Base-by-base conservation (phyloP, 108 stramenopile species). In the Bacterosira constricta region DNA sequence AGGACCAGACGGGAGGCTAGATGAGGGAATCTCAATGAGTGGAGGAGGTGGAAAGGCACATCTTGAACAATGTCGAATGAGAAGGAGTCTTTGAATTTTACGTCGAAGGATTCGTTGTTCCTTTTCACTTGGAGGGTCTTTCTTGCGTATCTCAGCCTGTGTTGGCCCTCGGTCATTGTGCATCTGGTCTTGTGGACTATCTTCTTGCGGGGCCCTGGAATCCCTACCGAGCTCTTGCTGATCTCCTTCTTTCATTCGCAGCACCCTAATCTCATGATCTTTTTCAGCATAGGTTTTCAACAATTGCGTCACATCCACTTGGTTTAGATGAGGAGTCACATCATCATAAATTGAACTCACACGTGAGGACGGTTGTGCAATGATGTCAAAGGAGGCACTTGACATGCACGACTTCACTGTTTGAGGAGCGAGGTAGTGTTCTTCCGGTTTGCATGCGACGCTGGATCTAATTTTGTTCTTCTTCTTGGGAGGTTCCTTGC, bases 61-160 rank as follows among this genome's bases (percentile, higher is more conserved):
- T 34, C 29, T 49, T 9, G 76, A 64, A n/a, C 66, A 68, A 47
- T 77, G 76, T 45, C 68, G 68, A 25, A 77, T 63, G 17, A 77
- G 68, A 39, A 77, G 68, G 37, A 77, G 76, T 34, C 76, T 63
- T 59, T 69, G 68, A 26, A 77, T 42, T 59, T 77, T 77, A 13
- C 76, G 68, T 57, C 53, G 26, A 15, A 77, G 35, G 9, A 63
- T 64, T 23, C 49, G 47, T 29, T 44, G 52, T 15, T 73, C 61
- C 41, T 42, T 73, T 35, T 56, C 61, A 12, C 20, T 31, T 15
- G 4, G 32, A 17, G 3, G 9, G 0, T 52, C 47, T 35, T 51
- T n/a, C 4, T 27, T 32, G 13, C 0, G 36, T 63, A 53, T 47
- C 20, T 20, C 1, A 52, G 2, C 11, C 18, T 52, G 51, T 10